Base-by-base conservation (phyloP, 108 stramenopile species). In the Discostella pseudostelligera region DNA sequence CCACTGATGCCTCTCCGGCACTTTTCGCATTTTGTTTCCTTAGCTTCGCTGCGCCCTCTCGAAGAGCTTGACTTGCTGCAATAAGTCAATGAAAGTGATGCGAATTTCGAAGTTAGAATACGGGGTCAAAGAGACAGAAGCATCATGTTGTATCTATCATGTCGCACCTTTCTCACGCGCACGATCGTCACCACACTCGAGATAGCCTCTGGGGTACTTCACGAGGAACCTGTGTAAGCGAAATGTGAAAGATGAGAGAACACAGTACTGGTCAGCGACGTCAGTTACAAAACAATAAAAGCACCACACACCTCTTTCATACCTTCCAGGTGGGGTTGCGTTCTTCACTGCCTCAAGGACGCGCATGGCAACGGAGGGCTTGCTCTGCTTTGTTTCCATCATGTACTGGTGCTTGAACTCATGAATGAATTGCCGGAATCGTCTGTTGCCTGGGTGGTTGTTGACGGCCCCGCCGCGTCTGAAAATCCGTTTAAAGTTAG, bases 11-110 rank as follows among this genome's bases (percentile, higher is more conserved):
- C 45, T 36, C 65, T 40, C 53, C 21, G 8, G 29, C 13, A n/a
- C 24, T 16, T 29, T 29, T 43, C 24, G 48, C 40, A 1, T 13
- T 67, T 12, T 57, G 25, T 32, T 76, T 76, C 32, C 67, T 46
- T 9, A 78, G 39, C 72, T 78, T 73, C 3, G 77, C 72, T 4
- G 77, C 77, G 13, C 72, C 77, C 59, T 78, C 77, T 62, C 77
- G 39, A 25, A 78, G 47, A 11, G 77, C 77, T 66, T 78, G 77
- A 4, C 54, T 62, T 4, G 75, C 74, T 69, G 58, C 42, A 39
- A 36, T 43, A 51, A 6, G n/a, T n/a, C n/a, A n/a, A 35, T 28
- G 7, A 14, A 37, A 36, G 20, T 58, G 16, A 46, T 13, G 48
- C 26, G 35, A 9, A 43, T 32, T 1, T 48, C 28, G 20, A 24